Conservation (phyloP, 352 stramenopile genomes). For the Pythium chondricola region DNA sequence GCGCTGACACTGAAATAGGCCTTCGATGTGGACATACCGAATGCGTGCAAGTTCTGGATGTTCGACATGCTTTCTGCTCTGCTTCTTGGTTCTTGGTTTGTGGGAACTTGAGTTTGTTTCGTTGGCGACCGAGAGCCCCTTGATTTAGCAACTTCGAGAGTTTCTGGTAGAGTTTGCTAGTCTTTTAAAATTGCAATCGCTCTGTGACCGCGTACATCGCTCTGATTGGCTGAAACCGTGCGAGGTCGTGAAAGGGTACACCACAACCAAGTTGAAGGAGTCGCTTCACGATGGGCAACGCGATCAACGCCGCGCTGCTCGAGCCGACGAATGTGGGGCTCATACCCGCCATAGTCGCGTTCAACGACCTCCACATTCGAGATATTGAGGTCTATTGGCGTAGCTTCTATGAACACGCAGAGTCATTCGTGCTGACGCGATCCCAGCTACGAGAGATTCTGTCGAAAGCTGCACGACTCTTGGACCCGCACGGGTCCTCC, state of each 20-base stretch:
- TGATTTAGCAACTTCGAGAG: not conserved
- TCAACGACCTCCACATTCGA: conserved; percentile 59
- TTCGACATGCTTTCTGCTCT: conserved; percentile 51
- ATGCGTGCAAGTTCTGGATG: conserved; percentile 88
- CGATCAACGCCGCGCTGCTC: conserved; percentile 37
- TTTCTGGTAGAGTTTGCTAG: not conserved
- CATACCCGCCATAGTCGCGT: conserved; percentile 56
- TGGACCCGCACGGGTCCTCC: conserved; percentile 37
- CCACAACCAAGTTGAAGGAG: not conserved
- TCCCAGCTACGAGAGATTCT: conserved; percentile 57
- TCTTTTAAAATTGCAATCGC: conserved; percentile 6
- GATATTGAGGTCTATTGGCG: conserved; percentile 82
- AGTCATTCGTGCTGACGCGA: conserved; percentile 60
- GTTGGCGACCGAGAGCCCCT: not conserved
- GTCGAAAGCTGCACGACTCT: conserved; percentile 33
- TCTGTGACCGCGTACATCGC: not conserved
- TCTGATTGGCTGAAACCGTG: conserved; percentile 19
- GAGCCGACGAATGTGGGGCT: conserved; percentile 38
- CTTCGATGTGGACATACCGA: conserved; percentile 80
- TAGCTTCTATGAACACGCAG: conserved; percentile 75
- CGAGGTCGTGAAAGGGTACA: conserved; percentile 10
- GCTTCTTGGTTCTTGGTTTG: conserved; percentile 16
- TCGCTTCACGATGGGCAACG: conserved; percentile 44
- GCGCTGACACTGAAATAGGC: too few species aligned
- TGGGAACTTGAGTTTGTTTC: conserved; percentile 31